These are phyloP conservation scores for Citrullus colocynthis DNA, from an alignment of 306 rosid genomes.

Conservation along the genomic window DNA sequence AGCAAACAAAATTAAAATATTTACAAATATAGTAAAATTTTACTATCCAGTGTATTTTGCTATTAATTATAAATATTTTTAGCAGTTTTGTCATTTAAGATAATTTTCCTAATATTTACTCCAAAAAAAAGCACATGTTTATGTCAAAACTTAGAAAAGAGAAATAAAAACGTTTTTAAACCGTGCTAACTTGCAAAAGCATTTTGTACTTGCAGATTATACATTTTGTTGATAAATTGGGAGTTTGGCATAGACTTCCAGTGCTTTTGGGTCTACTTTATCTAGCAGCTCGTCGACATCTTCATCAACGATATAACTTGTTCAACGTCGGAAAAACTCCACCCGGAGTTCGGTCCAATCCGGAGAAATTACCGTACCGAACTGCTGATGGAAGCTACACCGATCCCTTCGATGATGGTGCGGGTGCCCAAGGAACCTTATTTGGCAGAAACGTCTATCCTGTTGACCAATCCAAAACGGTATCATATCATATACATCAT, in stretches of 20 bases:
- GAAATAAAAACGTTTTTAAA: too few relatives aligned
- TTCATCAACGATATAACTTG: constrained; percentile 50
- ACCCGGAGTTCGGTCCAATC: constrained; percentile 21
- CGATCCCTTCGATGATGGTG: constrained; percentile 28
- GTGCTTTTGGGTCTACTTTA: constrained; percentile 42
- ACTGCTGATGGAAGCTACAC: constrained; percentile 51
- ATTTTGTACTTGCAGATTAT: constrained; percentile 14
- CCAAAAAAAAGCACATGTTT: too few relatives aligned
- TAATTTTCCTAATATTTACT: too few relatives aligned
- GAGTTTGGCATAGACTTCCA: constrained; percentile 51
- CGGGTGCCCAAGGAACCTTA: constrained; percentile 49
- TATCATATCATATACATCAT: background rate
- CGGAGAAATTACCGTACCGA: constrained; percentile 19
- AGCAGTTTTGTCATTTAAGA: too few relatives aligned
- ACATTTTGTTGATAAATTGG: constrained; percentile 47
- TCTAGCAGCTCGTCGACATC: constrained; percentile 46
- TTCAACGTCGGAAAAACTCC: constrained; percentile 27
- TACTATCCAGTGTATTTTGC: too few relatives aligned
- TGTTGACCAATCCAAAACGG: background rate
- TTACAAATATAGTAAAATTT: too few relatives aligned
- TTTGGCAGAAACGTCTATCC: constrained; percentile 61
- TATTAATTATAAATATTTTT: too few relatives aligned
- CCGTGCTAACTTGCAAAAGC: too few relatives aligned
- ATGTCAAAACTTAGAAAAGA: too few relatives aligned
- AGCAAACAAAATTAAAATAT: too few relatives aligned